phyloP scores from a whole-genome alignment of 2,329 filamentous ascomycete genomes.

The Talaromyces amestolkiae region DNA sequence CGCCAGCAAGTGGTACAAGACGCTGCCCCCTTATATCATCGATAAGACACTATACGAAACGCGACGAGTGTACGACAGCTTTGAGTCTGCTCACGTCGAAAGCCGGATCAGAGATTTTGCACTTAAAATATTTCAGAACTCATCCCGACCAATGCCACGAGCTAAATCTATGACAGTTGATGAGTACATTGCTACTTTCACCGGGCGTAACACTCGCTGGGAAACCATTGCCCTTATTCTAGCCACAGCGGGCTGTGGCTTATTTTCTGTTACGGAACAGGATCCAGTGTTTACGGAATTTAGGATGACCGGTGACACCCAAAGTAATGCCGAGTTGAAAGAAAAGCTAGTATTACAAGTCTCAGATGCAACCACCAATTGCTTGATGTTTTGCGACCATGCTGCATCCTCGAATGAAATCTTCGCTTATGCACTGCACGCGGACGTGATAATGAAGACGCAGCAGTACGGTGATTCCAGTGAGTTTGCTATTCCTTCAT shows the following conservation, averaged over 20 bases:
- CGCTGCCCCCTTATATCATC: constrained; percentile 28
- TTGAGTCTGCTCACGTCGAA: constrained; percentile 28
- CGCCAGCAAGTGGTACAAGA: constrained; percentile 23
- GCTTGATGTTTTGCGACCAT: constrained; percentile 34
- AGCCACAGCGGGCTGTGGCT: constrained; percentile 38
- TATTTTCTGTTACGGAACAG: constrained; percentile 30
- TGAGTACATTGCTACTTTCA: constrained; percentile 30
- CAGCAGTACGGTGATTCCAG: constrained; percentile 38
- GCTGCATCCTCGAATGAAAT: constrained; percentile 34
- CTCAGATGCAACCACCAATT: constrained; percentile 35
- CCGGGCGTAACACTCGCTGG: constrained; percentile 25
- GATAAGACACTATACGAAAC: constrained; percentile 30
- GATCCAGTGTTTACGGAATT: constrained; percentile 29
- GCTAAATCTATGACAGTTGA: constrained; percentile 31
- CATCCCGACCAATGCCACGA: constrained; percentile 27
- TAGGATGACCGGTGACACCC: not conserved
- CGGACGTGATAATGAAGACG: constrained; percentile 33
- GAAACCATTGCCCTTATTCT: constrained; percentile 36
- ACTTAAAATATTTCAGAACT: constrained; percentile 32
- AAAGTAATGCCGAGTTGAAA: constrained; percentile 24
- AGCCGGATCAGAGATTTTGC: constrained; percentile 29
- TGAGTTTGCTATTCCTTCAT: constrained; percentile 20
- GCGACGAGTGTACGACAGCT: constrained; percentile 26
- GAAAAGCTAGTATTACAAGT: constrained; percentile 33
- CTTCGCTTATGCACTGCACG: constrained; percentile 36